phyloP scores from a whole-genome alignment of 805 yeast genomes.

The Trichomonascus vanleenenianus region DNA sequence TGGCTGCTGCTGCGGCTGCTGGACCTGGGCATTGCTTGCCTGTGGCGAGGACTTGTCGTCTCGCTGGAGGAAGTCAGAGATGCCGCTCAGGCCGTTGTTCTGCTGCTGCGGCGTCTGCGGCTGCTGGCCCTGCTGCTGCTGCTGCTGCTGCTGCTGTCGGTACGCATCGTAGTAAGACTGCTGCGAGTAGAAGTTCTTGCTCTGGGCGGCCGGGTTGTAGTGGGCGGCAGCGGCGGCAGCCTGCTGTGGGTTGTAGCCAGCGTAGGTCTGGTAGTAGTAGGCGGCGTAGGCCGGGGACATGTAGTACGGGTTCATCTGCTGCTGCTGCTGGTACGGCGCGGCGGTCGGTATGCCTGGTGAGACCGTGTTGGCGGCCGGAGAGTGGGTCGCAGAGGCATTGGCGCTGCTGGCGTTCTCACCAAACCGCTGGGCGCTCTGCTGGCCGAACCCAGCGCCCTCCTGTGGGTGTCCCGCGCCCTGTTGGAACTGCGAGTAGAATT shows the following conservation, averaged over 20 bases:
- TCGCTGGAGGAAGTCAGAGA: slow-evolving; percentile 18
- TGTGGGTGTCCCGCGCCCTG: slow-evolving; percentile 11
- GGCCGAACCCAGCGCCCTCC: slow-evolving; percentile 9
- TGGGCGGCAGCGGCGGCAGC: slow-evolving; percentile 20
- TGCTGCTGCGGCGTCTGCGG: slow-evolving; percentile 13
- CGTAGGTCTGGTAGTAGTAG: slow-evolving; percentile 22
- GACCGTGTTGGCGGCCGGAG: slow-evolving; percentile 18
- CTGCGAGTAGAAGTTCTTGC: slow-evolving; percentile 20
- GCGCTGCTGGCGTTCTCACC: slow-evolving; percentile 4
- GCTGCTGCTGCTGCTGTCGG: slow-evolving; percentile 22
- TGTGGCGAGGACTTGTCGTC: slow-evolving; percentile 23
- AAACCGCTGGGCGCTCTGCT: slow-evolving; percentile 17
- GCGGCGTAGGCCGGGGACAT: slow-evolving; percentile 22
- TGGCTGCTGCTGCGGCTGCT: slow-evolving; percentile 16
- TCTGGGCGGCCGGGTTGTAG: slow-evolving; percentile 15
- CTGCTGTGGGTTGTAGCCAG: slow-evolving; percentile 19
- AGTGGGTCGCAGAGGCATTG: slow-evolving; percentile 11
- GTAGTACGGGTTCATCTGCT: slow-evolving; percentile 20
- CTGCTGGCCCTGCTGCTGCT: slow-evolving; percentile 23
- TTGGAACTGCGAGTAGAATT: slow-evolving; percentile 17
- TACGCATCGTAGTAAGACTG: slow-evolving; percentile 15
- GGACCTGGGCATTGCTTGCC: slow-evolving; percentile 25
- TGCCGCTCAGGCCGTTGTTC: slow-evolving; percentile 13
- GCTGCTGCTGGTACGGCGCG: slow-evolving; percentile 15
- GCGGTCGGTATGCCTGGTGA: slow-evolving; percentile 15